phyloP scores from a whole-genome alignment of 768 basidiomycete genomes.

The Podaxis sp. region DNA sequence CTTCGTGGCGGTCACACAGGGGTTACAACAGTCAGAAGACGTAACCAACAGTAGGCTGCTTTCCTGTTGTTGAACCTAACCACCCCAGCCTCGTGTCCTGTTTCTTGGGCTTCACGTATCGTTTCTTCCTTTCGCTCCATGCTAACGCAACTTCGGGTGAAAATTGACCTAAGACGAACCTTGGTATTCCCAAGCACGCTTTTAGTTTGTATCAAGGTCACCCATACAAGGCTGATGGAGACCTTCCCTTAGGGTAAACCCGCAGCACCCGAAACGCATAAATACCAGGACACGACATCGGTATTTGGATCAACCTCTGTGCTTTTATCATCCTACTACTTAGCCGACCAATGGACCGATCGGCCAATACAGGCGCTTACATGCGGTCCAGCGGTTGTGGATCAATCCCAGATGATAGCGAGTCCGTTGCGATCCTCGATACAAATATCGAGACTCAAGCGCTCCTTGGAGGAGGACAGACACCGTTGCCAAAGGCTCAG shows the following conservation, averaged over 20 bases:
- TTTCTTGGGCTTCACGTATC: neutral
- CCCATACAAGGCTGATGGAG: too few species aligned
- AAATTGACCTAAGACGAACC: neutral
- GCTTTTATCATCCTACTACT: neutral
- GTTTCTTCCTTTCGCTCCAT: neutral
- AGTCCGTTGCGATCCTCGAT: neutral
- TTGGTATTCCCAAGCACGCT: neutral
- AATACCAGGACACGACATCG: neutral
- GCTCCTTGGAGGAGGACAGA: neutral
- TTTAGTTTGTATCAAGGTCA: neutral
- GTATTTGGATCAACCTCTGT: neutral
- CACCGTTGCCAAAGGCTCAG: slow-evolving; percentile 33
- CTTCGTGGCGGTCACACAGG: neutral
- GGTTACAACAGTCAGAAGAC: neutral
- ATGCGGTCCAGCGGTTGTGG: neutral
- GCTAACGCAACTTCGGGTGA: neutral
- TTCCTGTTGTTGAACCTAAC: neutral
- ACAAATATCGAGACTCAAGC: neutral
- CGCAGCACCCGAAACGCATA: neutral
- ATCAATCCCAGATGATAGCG: neutral
- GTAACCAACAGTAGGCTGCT: neutral
- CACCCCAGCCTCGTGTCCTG: neutral
- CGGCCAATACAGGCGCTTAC: neutral
- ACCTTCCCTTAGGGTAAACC: too few species aligned
- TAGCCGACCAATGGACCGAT: neutral